Conservation (phyloP, 1,284 basidiomycete species). For the Mycosarcoma mackinlayi region DNA sequence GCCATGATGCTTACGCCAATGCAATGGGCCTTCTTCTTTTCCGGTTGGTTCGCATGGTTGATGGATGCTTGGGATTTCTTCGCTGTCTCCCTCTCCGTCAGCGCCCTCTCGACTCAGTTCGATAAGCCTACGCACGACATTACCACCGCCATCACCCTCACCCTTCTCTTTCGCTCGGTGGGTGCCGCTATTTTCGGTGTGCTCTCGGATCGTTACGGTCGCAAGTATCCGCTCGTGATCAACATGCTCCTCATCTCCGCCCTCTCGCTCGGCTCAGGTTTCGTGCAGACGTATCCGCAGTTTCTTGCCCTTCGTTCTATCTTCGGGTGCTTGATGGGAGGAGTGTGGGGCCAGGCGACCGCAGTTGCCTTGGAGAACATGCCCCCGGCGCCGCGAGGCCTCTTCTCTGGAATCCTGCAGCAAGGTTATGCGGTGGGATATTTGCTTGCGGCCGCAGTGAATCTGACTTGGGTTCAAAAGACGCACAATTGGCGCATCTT, state of each 20-base stretch:
- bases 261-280: constrained; percentile 79
- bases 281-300: constrained; percentile 70
- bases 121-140: constrained; percentile 31
- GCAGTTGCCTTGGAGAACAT: constrained; percentile 82
- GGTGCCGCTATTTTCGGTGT: constrained; percentile 83
- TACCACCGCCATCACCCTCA: constrained; percentile 83
- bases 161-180: constrained; percentile 85
- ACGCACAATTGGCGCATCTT: constrained; percentile 71
- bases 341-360: constrained; percentile 55
- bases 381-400: constrained; percentile 84
- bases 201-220: constrained; percentile 76
- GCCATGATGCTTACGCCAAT: constrained; percentile 55
- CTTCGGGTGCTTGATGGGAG: constrained; percentile 76
- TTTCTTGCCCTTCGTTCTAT: constrained; percentile 71
- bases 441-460: constrained; percentile 76
- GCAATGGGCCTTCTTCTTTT: constrained; percentile 57
- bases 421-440: constrained; percentile 78
- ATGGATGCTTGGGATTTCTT: constrained; percentile 66
- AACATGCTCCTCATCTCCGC: constrained; percentile 72
- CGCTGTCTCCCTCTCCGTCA: constrained; percentile 60
- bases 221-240: constrained; percentile 85
- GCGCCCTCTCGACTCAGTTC: constrained; percentile 34
- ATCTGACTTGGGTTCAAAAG: constrained; percentile 72
- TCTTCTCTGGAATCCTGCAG: constrained; percentile 85
- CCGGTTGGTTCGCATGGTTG: constrained; percentile 64